These are phyloP conservation scores for Thermomyces lanuginosus DNA, from an alignment of 2,329 filamentous ascomycete species.

Conservation along the genomic window DNA sequence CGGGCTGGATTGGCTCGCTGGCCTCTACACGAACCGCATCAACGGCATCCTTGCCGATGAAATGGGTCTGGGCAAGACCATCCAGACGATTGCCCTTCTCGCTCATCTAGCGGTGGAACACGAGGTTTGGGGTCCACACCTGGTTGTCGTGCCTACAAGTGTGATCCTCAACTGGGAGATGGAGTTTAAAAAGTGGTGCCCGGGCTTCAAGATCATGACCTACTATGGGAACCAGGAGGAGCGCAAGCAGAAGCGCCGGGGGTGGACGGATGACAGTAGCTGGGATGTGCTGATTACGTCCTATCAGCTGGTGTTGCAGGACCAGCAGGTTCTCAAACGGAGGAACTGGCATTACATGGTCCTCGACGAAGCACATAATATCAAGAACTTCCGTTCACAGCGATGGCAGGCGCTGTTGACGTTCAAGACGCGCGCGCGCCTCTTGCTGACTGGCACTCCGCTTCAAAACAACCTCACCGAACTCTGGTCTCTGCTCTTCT, in stretches of 20 bases:
- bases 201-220: constrained; percentile 91
- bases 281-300: constrained; percentile 98
- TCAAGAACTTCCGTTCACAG: constrained; percentile 98
- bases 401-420: constrained; percentile 89
- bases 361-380: constrained; percentile 95
- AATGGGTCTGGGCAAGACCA: constrained; percentile 97
- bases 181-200: constrained; percentile 98
- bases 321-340: constrained; percentile 83
- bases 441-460: constrained; percentile 84
- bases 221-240: constrained; percentile 94
- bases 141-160: constrained; percentile 91
- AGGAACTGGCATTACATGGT: constrained; percentile 96
- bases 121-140: constrained; percentile 85
- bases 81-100: constrained; percentile 87
- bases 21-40: constrained; percentile 77
- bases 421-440: constrained; percentile 74
- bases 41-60: constrained; percentile 96
- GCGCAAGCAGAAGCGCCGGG: constrained; percentile 72
- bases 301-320: constrained; percentile 88
- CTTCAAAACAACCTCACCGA: constrained; percentile 95
- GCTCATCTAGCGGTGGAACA: constrained; percentile 84
- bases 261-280: constrained; percentile 82
- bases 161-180: constrained; percentile 99
- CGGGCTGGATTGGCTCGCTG: constrained; percentile 92
- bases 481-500: constrained; percentile 91